phyloP scores from a whole-genome alignment of 345 rosid species.

The Euphorbia pulcherrima region DNA sequence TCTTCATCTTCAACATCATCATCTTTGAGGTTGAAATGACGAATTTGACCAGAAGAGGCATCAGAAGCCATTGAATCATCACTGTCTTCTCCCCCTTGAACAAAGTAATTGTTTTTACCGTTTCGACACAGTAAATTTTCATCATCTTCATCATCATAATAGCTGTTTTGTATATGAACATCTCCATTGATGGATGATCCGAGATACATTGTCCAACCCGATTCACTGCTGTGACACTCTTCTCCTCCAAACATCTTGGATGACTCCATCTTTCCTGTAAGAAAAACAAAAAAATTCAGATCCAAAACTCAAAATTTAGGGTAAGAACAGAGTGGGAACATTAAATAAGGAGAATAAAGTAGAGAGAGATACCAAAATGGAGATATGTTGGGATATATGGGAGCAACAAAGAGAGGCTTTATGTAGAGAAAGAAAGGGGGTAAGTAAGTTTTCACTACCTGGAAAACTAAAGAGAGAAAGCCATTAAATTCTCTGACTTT shows the following conservation, averaged over 20 bases:
- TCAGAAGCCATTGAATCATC: constrained; percentile 70
- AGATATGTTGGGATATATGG: constrained; percentile 17
- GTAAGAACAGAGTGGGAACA: constrained; percentile 4
- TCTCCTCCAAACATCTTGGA: constrained; percentile 44
- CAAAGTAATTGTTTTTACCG: constrained; percentile 7
- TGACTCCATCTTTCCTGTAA: constrained; percentile 43
- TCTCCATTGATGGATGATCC: constrained; percentile 39
- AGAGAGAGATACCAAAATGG: constrained; percentile 23
- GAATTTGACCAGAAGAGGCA: constrained; percentile 61
- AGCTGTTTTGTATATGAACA: not conserved
- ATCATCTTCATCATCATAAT: constrained; percentile 2
- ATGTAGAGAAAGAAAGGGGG: constrained; percentile 24
- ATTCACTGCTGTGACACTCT: constrained; percentile 56
- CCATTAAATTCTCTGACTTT: constrained; percentile 42
- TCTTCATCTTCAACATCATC: constrained; percentile 1
- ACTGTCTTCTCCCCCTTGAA: constrained; percentile 16
- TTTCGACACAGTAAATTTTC: constrained; percentile 1
- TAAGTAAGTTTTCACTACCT: constrained; percentile 30
- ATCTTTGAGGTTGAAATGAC: constrained; percentile 11
- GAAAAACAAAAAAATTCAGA: constrained; percentile 1
- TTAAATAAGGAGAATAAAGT: no score
- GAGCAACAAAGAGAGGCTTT: constrained; percentile 23
- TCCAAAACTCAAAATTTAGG: not conserved
- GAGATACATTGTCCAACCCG: constrained; percentile 76
- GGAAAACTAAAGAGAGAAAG: constrained; percentile 30